A percentile compares a stretch with the other conserved stretches of the same genome.
Evolutionary conservation across 2,329 filamentous ascomycete species (phyloP).

Genomic region (Alternaria conjuncta): DNA sequence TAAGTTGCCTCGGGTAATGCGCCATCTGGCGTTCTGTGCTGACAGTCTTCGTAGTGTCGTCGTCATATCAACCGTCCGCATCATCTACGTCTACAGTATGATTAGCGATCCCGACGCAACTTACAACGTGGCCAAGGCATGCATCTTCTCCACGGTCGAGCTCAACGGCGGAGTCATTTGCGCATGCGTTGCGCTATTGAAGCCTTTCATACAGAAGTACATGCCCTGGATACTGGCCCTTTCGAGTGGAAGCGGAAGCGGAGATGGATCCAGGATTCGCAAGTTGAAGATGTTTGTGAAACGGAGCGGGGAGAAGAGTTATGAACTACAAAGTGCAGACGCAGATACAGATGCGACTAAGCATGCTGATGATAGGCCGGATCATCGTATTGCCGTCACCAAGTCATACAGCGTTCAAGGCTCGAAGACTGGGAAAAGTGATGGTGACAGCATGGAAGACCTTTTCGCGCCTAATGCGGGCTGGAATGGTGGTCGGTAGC

Average conservation of each 20-base stretch:
- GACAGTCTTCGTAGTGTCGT: constrained; percentile 13
- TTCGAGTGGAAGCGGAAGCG: constrained; percentile 11
- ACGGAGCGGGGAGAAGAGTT: constrained; percentile 6
- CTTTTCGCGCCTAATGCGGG: constrained; percentile 7
- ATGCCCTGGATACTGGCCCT: constrained; percentile 18
- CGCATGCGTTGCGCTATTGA: constrained; percentile 20
- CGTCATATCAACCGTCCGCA: constrained; percentile 25
- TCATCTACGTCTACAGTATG: constrained; percentile 26
- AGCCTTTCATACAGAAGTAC: constrained; percentile 21
- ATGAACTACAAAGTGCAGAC: constrained; percentile 7
- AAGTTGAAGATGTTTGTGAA: constrained; percentile 12
- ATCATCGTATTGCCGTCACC: constrained; percentile 15
- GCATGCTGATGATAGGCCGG: background rate
- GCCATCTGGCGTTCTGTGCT: background rate
- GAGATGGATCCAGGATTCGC: constrained; percentile 7
- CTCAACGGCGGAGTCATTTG: constrained; percentile 29
- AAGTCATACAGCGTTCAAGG: constrained; percentile 13
- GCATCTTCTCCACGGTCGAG: constrained; percentile 25
- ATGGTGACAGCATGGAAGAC: constrained; percentile 19
- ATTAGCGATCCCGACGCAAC: constrained; percentile 24
- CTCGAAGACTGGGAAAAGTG: constrained; percentile 1
- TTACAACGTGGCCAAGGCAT: constrained; percentile 25
- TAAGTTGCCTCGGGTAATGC: background rate
- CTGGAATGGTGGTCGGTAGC: constrained; percentile 12
- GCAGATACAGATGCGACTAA: background rate